Percentiles rank a stretch among this genome's conserved stretches.
phyloP scores from a whole-genome alignment of 805 yeast species.

The Candida corydali region DNA sequence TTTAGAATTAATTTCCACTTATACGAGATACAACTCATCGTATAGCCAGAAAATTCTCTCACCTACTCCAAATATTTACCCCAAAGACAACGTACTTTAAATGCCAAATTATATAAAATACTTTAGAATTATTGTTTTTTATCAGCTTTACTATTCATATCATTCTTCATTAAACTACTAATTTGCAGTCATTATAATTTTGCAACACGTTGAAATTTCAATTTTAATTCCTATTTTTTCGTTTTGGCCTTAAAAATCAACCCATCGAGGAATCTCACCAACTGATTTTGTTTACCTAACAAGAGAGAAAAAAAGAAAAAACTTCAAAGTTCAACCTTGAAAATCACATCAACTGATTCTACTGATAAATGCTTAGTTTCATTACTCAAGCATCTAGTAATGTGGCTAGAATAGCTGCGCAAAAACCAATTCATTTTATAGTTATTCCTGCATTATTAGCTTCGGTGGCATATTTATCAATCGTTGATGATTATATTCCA shows the following conservation, averaged over 20 bases:
- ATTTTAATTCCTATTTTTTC: too few relatives aligned
- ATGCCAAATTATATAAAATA: too few relatives aligned
- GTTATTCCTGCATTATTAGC: constrained; percentile 69
- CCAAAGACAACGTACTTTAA: too few relatives aligned
- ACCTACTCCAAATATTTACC: too few relatives aligned
- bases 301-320: too few relatives aligned
- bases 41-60: too few relatives aligned
- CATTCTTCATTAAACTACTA: too few relatives aligned
- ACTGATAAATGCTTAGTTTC: constrained; percentile 25
- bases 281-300: too few relatives aligned
- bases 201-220: not conserved
- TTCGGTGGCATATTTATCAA: constrained; percentile 73
- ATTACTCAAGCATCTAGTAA: constrained; percentile 30
- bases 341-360: too few relatives aligned
- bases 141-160: too few relatives aligned
- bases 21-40: not conserved
- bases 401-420: constrained; percentile 61
- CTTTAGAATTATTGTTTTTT: too few relatives aligned
- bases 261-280: not conserved
- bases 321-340: too few relatives aligned
- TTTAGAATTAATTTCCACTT: not conserved
- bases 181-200: not conserved
- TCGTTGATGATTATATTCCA: constrained; percentile 63
- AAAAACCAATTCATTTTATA: constrained; percentile 83
- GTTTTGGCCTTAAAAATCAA: not conserved